Evolutionary conservation across 148 eudicot genomes (phyloP), one percentile per base, ranked within the genome.

Genomic region (Suaeda aralocaspica): DNA sequence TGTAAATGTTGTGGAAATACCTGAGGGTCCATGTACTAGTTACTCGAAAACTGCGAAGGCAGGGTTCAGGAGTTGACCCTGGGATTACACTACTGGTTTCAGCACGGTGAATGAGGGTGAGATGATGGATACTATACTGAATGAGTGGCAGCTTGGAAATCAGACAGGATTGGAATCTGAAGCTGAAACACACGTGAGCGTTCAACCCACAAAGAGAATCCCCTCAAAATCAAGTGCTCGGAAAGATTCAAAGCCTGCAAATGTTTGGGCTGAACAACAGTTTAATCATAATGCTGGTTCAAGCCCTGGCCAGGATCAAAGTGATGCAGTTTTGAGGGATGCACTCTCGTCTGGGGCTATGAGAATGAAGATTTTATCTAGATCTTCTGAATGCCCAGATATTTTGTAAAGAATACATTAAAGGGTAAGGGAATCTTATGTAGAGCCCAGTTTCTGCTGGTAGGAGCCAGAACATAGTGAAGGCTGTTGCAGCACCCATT

Each of bases 341-440:
- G 22, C 50, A 5, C 71, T 79, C 26, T 57, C 91, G 59, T 65
- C 84, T 77, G 94, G 84, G 70, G 81, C 84, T 68, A 81, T 84
- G 72, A 83, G 92, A 60, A 89, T 87, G 64, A 91, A 95, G 77
- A 80, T 95, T 53, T 52, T 91, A 69, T 91, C 99, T 1, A 89
- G 80, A 58, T 82, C 92, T 64, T 79, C 93, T 67, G 99, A 91
- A 51, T 80, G 76, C 50, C 88, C 97, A 14, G 85, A 66, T 91
- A 82, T 72, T 89, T 86, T 77, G 77, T 95, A 14, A 95, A 88
- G 67, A 86, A 77, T 70, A 76, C 86, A 26, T 74, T 95, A 72
- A 86, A 83, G 80, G 96, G 89, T 59, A 91, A 91, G 69, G 99
- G 99, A 64, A 74, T 80, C 29, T 48, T 87, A 69, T 81, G 52